A percentile compares a stretch with the other conserved stretches of the same genome.
Evolutionary conservation across 176 grass and related monocot species (phyloP).

Genomic region (Triticum urartu): DNA sequence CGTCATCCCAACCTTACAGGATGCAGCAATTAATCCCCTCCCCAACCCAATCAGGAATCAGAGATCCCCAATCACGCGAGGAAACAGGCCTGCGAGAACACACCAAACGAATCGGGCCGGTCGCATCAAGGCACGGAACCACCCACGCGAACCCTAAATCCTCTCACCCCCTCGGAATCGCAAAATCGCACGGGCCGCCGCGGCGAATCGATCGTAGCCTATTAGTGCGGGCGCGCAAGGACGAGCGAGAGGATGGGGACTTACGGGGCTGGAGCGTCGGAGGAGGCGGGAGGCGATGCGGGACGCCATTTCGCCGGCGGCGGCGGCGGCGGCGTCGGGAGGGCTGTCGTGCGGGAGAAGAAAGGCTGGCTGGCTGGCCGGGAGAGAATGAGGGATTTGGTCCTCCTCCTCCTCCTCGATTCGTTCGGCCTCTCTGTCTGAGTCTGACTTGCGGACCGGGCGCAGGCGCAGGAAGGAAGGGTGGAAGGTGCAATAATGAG

Average conservation of each 20-base stretch:
- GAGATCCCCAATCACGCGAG: not conserved
- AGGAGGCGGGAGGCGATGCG: slow-evolving; percentile 21
- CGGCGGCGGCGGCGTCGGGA: not conserved
- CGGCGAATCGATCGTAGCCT: not conserved
- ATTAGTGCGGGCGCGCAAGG: too few relatives aligned
- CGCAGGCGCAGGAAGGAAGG: not conserved
- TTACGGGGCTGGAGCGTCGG: not conserved
- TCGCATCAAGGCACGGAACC: not conserved
- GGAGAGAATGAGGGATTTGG: not conserved
- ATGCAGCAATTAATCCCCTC: not conserved
- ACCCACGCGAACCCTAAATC: slow-evolving; percentile 10
- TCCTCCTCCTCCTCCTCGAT: not conserved
- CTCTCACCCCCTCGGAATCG: not conserved
- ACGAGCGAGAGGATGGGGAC: not conserved
- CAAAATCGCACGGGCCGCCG: not conserved
- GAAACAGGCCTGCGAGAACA: too few relatives aligned
- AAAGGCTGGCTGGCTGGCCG: not conserved
- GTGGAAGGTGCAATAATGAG: not conserved
- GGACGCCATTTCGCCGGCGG: slow-evolving; percentile 20
- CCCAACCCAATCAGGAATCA: not conserved
- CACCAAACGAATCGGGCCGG: not conserved
- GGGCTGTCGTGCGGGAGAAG: slow-evolving; percentile 12
- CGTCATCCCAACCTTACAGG: not conserved
- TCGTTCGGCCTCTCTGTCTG: not conserved
- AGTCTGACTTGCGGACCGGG: not conserved